Percentiles rank a stretch among this genome's conserved stretches.
Evolutionary conservation across 2,329 filamentous ascomycete species (phyloP).

Genomic region (Cryphonectria parasitica): DNA sequence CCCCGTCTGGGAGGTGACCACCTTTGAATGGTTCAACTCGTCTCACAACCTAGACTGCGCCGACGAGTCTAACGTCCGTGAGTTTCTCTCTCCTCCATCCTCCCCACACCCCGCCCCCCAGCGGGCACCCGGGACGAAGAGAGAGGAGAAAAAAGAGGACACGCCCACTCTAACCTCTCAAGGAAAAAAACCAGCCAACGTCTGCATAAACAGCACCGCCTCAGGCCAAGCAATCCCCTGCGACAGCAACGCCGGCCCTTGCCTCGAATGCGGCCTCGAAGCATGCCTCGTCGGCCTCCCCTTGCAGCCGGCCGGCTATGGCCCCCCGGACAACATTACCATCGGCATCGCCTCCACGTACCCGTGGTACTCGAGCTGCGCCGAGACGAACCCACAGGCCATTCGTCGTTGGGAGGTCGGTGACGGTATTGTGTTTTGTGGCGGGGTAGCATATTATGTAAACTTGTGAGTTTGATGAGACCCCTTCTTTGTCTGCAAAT

Average conservation of each 20-base stretch:
- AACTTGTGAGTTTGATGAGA: conserved; percentile 9
- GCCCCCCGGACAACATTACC: conserved; percentile 19
- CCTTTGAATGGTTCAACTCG: conserved; percentile 20
- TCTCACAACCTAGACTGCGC: conserved; percentile 21
- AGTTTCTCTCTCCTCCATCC: conserved; percentile 1
- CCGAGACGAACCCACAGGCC: conserved; percentile 25
- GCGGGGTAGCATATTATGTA: conserved; percentile 18
- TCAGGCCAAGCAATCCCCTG: background rate
- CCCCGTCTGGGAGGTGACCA: conserved; percentile 21
- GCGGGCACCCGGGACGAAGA: background rate
- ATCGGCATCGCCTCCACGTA: conserved; percentile 15
- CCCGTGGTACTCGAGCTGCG: conserved; percentile 14
- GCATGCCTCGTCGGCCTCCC: conserved; percentile 21
- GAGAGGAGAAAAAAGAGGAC: background rate
- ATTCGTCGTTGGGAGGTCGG: conserved; percentile 22
- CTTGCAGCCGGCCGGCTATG: conserved; percentile 22
- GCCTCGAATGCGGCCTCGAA: conserved; percentile 15
- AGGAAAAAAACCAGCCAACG: background rate
- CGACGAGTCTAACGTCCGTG: conserved; percentile 5
- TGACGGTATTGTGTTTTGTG: conserved; percentile 14
- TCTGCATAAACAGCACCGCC: conserved; percentile 20
- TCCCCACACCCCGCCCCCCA: background rate
- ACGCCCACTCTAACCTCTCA: background rate
- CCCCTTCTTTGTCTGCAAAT: background rate
- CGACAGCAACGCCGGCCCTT: conserved; percentile 22